A percentile compares a stretch with the other conserved stretches of the same genome.
phyloP scores from a whole-genome alignment of 2,329 filamentous ascomycete genomes.

The Biscogniauxia mediterranea region DNA sequence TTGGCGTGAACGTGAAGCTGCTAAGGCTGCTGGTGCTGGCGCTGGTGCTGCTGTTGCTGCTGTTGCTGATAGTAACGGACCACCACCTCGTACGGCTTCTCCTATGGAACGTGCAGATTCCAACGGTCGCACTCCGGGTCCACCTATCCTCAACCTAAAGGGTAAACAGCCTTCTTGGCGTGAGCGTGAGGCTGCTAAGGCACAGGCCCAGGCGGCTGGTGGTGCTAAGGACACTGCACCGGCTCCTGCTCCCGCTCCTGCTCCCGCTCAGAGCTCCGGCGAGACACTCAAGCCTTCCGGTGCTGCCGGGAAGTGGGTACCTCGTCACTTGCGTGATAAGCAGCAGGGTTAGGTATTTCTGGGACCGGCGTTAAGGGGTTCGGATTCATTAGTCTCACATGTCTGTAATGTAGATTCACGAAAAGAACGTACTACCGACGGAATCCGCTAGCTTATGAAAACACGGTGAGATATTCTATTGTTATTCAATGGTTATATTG shows the following conservation, averaged over 20 bases:
- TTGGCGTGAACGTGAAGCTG: conserved; percentile 61
- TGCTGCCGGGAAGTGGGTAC: conserved; percentile 59
- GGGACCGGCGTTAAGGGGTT: conserved; percentile 31
- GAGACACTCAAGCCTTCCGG: conserved; percentile 54
- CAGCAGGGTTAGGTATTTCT: conserved; percentile 33
- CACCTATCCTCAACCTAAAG: conserved; percentile 61
- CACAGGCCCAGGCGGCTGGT: conserved; percentile 21
- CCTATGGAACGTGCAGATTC: conserved; percentile 29
- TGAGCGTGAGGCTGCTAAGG: conserved; percentile 62
- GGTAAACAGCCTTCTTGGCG: conserved; percentile 67
- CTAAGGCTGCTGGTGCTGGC: conserved; percentile 39
- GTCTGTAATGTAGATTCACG: conserved; percentile 29
- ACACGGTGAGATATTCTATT: conserved; percentile 1
- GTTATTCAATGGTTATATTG: not conserved
- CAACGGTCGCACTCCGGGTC: conserved; percentile 33
- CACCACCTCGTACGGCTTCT: conserved; percentile 29
- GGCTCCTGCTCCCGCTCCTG: conserved; percentile 1
- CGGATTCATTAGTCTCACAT: conserved; percentile 26
- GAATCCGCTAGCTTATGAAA: conserved; percentile 12
- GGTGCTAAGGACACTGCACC: conserved; percentile 19
- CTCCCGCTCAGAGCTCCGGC: conserved; percentile 21
- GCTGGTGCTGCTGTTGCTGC: conserved; percentile 20
- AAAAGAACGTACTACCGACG: conserved; percentile 21
- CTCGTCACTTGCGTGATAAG: conserved; percentile 41
- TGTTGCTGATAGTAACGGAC: conserved; percentile 24